Percentiles rank a stretch among this genome's conserved stretches.
Evolutionary conservation across 1,284 basidiomycete genomes (phyloP).

Genomic region (Ceratobasidium sp.): DNA sequence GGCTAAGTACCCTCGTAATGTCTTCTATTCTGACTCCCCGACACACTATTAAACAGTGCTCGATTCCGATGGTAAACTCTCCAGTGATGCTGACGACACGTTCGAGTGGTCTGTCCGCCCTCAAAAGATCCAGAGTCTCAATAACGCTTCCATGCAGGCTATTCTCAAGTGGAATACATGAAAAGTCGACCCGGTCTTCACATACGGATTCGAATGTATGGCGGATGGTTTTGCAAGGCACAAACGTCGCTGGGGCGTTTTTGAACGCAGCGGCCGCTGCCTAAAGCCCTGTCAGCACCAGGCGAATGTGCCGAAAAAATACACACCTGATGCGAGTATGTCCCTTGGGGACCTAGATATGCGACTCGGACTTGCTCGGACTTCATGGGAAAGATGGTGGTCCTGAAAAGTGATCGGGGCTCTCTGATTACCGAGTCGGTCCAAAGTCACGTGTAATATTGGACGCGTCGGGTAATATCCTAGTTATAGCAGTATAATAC

Average conservation of each 20-base stretch:
- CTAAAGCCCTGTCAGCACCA: constrained; percentile 4
- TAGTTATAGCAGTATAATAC: not conserved
- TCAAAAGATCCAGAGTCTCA: constrained; percentile 44
- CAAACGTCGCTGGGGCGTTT: constrained; percentile 30
- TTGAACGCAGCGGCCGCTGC: constrained; percentile 43
- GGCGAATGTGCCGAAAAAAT: not conserved
- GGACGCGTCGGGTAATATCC: not conserved
- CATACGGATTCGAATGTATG: constrained; percentile 31
- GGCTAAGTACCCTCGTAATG: constrained; percentile 42
- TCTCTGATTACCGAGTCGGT: not conserved
- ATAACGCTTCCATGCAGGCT: constrained; percentile 44
- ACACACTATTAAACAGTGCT: constrained; percentile 43
- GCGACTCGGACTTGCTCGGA: constrained; percentile 33
- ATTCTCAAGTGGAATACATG: constrained; percentile 44
- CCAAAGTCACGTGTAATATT: constrained; percentile 23
- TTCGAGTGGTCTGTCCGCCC: constrained; percentile 30
- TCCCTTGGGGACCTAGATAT: constrained; percentile 45
- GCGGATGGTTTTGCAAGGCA: constrained; percentile 42
- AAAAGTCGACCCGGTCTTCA: constrained; percentile 27
- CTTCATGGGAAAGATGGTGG: constrained; percentile 9
- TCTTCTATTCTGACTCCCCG: constrained; percentile 39
- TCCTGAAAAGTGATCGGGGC: constrained; percentile 18
- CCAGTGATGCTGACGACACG: constrained; percentile 33
- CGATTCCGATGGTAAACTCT: constrained; percentile 42
- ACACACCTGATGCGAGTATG: constrained; percentile 45